Evolutionary conservation across 2,329 filamentous ascomycete species (phyloP).

Genomic region (Alternaria novae-zelandiae): DNA sequence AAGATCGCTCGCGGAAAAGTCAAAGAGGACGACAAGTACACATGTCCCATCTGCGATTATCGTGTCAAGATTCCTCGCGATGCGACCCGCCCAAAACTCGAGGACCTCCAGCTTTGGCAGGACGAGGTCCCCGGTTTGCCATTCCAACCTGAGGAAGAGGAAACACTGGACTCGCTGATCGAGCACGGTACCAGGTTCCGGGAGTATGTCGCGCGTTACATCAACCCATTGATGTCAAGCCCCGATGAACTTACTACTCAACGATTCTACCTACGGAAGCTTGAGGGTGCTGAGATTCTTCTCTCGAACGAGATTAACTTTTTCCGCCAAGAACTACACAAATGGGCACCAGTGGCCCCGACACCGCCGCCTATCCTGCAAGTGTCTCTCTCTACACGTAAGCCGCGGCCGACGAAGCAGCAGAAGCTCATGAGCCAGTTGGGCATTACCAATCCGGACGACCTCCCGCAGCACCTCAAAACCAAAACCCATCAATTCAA

Average conservation of each 20-base stretch:
- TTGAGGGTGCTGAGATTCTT: conserved; percentile 94
- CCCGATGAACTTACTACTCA: conserved; percentile 87
- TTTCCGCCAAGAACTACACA: conserved; percentile 93
- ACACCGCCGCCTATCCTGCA: conserved; percentile 85
- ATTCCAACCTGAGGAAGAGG: conserved; percentile 95
- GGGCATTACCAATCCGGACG: conserved; percentile 87
- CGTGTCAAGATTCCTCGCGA: conserved; percentile 96
- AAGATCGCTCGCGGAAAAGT: conserved; percentile 98
- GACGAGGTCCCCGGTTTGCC: conserved; percentile 81
- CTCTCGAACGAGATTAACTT: conserved; percentile 96
- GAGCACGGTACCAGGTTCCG: conserved; percentile 84
- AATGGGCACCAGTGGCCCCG: conserved; percentile 89
- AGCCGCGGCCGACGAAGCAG: conserved; percentile 93
- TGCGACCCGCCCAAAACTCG: conserved; percentile 91
- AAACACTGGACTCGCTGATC: conserved; percentile 83
- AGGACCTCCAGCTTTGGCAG: conserved; percentile 83
- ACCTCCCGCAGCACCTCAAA: conserved; percentile 82
- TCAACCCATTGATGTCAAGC: conserved; percentile 80
- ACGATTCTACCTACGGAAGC: conserved; percentile 94
- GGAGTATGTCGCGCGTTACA: conserved; percentile 78
- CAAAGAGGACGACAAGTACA: conserved; percentile 98
- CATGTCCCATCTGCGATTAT: conserved; percentile 97
- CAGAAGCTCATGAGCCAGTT: conserved; percentile 92
- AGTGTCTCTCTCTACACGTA: conserved; percentile 87
- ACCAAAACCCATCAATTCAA: conserved; percentile 64